Evolutionary conservation across 2,329 filamentous ascomycete species (phyloP), one percentile per base, ranked within the genome.

Genomic region (Penicillium decumbens): DNA sequence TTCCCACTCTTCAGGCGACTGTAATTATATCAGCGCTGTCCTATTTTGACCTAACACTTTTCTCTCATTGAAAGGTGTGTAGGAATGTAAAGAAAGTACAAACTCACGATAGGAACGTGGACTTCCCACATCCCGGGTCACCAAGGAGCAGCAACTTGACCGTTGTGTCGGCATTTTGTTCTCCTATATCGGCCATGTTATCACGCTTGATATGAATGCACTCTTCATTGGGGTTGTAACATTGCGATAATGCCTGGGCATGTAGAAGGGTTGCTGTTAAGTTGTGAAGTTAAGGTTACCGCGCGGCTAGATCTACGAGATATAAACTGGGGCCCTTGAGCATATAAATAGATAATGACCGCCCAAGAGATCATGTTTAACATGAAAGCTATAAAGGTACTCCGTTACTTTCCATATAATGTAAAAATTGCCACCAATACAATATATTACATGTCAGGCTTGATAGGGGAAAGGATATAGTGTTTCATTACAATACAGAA

Each of bases 31-130:
- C 38, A 51, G 27, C 45, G 13, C 32, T 20, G 13, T 12, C 6
- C 20, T 25, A 24, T 6, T 6, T 39, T 39, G 18, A 39, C 3
- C 20, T 10, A 13, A n/a, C 15, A 10, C 15, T 35, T 18, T 9
- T 15, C 5, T n/a, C 6, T 9, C 20, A 37, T 5, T 23, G 33
- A 6, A 20, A 37, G 9, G 15, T 6, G 8, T 12, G 18, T 37
- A 4, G 12, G 9, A 25, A 10, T 25, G 10, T 1, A 25, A 41
- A 38, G 40, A 25, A 41, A 38, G 40, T 27, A 25, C 45, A 39
- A 38, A 77, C 79, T 65, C 72, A 83, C 79, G 80, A 80, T 53
- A 84, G 66, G 54, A 84, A 83, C 8, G 79, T 81, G 43, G 81
- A 80, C 67, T 84, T 84, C 49, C 81, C 81, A 40, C 81, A 80